Conservation (phyloP, 108 stramenopile genomes). For the Schizochytrium sp. region DNA sequence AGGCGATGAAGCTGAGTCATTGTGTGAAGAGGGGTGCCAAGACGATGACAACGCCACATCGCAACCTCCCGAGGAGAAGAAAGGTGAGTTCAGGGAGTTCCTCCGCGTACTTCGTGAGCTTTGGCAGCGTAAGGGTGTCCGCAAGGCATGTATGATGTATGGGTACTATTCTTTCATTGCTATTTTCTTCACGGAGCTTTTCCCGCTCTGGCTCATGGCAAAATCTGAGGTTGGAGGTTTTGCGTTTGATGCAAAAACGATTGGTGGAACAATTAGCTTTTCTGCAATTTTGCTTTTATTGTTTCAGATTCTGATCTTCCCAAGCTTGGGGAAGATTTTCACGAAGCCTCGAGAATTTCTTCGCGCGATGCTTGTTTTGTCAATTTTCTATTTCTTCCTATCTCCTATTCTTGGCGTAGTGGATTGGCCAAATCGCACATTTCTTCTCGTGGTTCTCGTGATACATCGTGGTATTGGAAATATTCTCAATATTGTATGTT, state of each 20-base stretch:
- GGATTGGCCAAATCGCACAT: background rate
- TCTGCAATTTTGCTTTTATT: conserved; percentile 11
- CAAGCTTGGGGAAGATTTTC: background rate
- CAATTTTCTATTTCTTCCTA: background rate
- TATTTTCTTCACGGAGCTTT: conserved; percentile 8
- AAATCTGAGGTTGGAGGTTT: background rate
- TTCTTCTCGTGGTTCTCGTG: background rate
- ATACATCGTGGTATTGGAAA: background rate
- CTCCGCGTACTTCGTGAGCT: background rate
- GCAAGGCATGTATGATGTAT: conserved; percentile 33
- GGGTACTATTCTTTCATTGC: conserved; percentile 33
- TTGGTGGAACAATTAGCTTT: background rate
- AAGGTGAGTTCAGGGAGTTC: background rate
- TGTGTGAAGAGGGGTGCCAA: no score
- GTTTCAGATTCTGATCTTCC: background rate
- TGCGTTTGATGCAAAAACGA: conserved; percentile 22
- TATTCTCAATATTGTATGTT: conserved; percentile 31
- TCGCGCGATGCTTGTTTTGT: background rate
- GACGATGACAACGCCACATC: no score
- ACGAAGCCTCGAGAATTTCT: background rate
- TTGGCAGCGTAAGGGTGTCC: background rate
- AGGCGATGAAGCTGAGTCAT: no score
- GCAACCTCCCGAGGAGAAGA: no score
- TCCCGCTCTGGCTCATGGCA: conserved; percentile 60
- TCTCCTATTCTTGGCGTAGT: background rate